These are phyloP conservation scores for Gossypium laxum DNA, from an alignment of 441 rosid genomes.

Conservation along the genomic window DNA sequence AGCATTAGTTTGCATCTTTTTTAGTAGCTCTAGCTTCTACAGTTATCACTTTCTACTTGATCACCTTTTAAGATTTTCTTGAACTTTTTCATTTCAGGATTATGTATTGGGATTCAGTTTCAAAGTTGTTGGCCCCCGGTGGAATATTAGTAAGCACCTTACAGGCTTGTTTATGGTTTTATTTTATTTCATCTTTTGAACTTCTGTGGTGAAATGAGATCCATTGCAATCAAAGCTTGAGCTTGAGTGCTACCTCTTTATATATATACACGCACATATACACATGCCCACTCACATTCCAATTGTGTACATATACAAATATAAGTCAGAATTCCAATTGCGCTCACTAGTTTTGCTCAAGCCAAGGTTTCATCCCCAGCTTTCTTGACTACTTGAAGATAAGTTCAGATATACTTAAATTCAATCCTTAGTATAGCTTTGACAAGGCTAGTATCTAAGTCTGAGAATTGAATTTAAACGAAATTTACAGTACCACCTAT, in stretches of 20 bases:
- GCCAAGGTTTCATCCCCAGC: not conserved
- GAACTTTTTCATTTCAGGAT: conserved; percentile 35
- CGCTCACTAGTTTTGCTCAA: not conserved
- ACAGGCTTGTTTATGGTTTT: not conserved
- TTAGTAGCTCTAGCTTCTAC: not conserved
- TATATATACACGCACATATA: not conserved
- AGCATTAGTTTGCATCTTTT: not conserved
- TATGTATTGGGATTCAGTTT: conserved; percentile 81
- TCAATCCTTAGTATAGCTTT: not conserved
- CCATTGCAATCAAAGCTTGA: not conserved
- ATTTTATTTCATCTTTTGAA: not conserved
- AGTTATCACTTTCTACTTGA: not conserved
- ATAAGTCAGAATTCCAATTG: not conserved
- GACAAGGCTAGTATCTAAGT: conserved; percentile 4
- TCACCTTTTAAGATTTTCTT: not conserved
- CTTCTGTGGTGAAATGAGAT: not conserved
- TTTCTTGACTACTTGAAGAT: not conserved
- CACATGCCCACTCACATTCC: not conserved
- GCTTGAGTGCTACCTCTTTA: not conserved
- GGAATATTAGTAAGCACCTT: conserved; percentile 60
- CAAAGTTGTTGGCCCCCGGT: conserved; percentile 65
- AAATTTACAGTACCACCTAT: not conserved
- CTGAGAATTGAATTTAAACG: not conserved
- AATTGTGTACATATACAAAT: not conserved
- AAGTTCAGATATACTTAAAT: not conserved